A percentile compares a stretch with the other conserved stretches of the same genome.
Evolutionary conservation across 768 basidiomycete species (phyloP).

Genomic region (Leucocoprinus leucothites): DNA sequence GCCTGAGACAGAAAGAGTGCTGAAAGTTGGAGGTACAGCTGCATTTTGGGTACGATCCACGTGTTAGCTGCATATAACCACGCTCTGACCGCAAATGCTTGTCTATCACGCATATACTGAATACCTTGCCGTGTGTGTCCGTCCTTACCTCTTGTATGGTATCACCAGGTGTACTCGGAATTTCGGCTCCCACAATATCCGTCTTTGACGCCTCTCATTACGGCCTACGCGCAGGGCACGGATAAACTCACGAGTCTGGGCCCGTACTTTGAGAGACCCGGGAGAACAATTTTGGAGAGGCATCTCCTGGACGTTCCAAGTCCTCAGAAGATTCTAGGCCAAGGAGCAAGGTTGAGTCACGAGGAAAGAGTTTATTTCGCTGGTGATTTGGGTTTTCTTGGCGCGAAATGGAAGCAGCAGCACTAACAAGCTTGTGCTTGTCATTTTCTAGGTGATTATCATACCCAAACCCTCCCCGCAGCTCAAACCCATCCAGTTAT

Average conservation of each 20-base stretch:
- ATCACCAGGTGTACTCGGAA: slow-evolving; percentile 59
- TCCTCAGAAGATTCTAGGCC: slow-evolving; percentile 29
- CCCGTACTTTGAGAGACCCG: slow-evolving; percentile 78
- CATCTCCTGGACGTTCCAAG: slow-evolving; percentile 70
- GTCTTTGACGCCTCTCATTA: slow-evolving; percentile 53
- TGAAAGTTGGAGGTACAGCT: slow-evolving; percentile 60
- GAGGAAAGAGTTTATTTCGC: slow-evolving; percentile 55
- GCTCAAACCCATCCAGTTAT: slow-evolving; percentile 36
- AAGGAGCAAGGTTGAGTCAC: slow-evolving; percentile 22
- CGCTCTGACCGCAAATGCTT: not conserved
- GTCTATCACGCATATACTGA: no score
- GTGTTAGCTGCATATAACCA: not conserved
- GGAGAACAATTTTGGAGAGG: slow-evolving; percentile 68
- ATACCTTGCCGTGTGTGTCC: no score
- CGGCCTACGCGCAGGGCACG: slow-evolving; percentile 57
- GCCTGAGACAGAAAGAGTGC: slow-evolving; percentile 60
- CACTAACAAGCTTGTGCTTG: no score
- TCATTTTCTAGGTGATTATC: not conserved
- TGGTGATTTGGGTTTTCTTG: slow-evolving; percentile 31
- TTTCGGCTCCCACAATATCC: slow-evolving; percentile 66
- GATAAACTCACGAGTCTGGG: slow-evolving; percentile 57
- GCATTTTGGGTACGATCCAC: slow-evolving; percentile 65
- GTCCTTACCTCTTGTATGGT: not conserved
- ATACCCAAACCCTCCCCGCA: not conserved
- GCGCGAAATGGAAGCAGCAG: no score